These are phyloP conservation scores for Sergeia podlipaevii DNA, from an alignment of 208 protist genomes.

Conservation along the genomic window DNA sequence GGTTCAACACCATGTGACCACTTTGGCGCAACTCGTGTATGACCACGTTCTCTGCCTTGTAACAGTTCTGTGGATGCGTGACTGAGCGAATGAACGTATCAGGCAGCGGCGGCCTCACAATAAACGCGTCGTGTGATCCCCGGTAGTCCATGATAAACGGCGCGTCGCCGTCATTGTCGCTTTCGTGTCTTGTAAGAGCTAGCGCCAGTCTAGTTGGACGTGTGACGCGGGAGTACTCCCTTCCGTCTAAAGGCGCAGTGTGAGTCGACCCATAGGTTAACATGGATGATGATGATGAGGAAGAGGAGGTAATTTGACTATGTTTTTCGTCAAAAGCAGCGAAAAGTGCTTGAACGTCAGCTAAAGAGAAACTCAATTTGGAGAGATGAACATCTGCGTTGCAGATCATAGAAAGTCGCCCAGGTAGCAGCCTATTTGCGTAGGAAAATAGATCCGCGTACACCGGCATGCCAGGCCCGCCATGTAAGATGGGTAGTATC, in stretches of 20 bases:
- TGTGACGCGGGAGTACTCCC: no score
- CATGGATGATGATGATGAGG: no score
- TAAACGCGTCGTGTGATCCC: conserved; percentile 87
- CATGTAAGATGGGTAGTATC: conserved; percentile 45
- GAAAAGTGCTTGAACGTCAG: conserved; percentile 22
- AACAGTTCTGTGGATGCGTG: conserved; percentile 78
- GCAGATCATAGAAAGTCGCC: conserved; percentile 70
- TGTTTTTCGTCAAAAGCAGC: conserved; percentile 15
- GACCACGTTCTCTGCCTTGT: conserved; percentile 88
- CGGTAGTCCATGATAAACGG: conserved; percentile 76
- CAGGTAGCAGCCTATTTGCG: conserved; percentile 53
- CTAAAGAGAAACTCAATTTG: conserved; percentile 21
- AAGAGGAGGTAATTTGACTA: not conserved
- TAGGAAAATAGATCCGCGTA: conserved; percentile 77
- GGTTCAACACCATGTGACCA: conserved; percentile 67
- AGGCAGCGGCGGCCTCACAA: conserved; percentile 53
- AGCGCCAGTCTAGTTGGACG: conserved; percentile 25
- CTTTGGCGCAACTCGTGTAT: conserved; percentile 62
- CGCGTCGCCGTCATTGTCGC: conserved; percentile 32
- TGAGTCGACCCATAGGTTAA: no score
- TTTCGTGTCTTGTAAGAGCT: conserved; percentile 79
- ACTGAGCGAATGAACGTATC: conserved; percentile 32
- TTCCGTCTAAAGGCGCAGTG: no score
- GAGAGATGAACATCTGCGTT: conserved; percentile 84
- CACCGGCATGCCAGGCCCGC: conserved; percentile 23